phyloP scores from a whole-genome alignment of 495 filamentous ascomycete genomes.

The Cryomyces minteri region DNA sequence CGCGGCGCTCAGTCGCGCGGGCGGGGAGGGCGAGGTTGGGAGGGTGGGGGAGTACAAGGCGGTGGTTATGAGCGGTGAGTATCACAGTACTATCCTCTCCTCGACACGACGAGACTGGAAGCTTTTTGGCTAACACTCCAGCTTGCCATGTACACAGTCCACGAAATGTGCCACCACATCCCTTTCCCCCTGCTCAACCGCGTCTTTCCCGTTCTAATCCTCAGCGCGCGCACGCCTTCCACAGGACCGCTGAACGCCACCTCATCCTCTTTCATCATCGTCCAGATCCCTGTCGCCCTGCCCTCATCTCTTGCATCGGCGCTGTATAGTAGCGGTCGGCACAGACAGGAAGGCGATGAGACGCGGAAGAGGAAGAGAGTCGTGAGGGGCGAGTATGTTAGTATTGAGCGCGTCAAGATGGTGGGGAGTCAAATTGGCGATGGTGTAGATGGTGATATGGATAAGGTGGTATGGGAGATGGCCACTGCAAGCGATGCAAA shows the following conservation, averaged over 20 bases:
- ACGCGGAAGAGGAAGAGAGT: slow-evolving; percentile 4
- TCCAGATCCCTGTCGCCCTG: slow-evolving; percentile 25
- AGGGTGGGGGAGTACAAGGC: slow-evolving; percentile 25
- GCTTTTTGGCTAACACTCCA: neutral
- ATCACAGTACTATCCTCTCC: slow-evolving; percentile 1
- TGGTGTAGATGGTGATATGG: slow-evolving; percentile 6
- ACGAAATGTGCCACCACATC: slow-evolving; percentile 33
- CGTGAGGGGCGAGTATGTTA: slow-evolving; percentile 24
- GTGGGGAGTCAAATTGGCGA: slow-evolving; percentile 4
- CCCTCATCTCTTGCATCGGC: slow-evolving; percentile 26
- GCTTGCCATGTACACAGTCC: slow-evolving; percentile 4
- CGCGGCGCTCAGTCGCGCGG: too few relatives aligned
- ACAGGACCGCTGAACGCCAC: neutral
- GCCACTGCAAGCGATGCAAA: slow-evolving; percentile 27
- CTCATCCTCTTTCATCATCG: slow-evolving; percentile 11
- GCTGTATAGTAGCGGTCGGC: slow-evolving; percentile 3
- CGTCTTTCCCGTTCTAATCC: slow-evolving; percentile 34
- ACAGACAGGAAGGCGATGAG: neutral
- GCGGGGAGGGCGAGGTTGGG: slow-evolving; percentile 16
- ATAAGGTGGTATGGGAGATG: slow-evolving; percentile 46
- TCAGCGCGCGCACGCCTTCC: slow-evolving; percentile 12
- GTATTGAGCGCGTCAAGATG: slow-evolving; percentile 37
- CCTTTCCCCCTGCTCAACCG: slow-evolving; percentile 30
- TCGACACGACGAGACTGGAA: too few relatives aligned
- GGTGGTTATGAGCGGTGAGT: slow-evolving; percentile 32